These are phyloP conservation scores for Halenospora varia DNA, from an alignment of 495 filamentous ascomycete genomes.

Conservation along the genomic window DNA sequence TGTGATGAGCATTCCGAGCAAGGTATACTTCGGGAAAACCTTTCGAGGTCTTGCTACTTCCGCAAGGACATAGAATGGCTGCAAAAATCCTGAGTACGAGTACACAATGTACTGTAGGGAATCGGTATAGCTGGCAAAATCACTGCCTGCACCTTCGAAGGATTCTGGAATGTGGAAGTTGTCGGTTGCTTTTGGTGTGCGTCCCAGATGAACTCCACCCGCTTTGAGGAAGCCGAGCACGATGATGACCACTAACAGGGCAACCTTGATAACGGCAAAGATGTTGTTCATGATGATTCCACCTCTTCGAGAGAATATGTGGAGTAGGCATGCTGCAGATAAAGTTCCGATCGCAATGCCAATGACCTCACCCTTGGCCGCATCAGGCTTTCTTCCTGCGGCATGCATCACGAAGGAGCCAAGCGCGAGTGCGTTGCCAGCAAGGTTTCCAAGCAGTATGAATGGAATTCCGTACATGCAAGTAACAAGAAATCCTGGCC, in stretches of 20 bases:
- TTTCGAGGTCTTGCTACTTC: conserved; percentile 21
- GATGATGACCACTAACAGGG: conserved; percentile 40
- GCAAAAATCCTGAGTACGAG: conserved; percentile 22
- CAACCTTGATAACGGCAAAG: conserved; percentile 44
- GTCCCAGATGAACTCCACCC: not conserved
- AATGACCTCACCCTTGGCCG: conserved; percentile 22
- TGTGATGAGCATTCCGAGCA: conserved; percentile 9
- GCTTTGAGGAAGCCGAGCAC: conserved; percentile 33
- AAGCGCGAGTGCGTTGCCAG: conserved; percentile 44
- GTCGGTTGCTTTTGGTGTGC: not conserved
- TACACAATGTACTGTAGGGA: conserved; percentile 19
- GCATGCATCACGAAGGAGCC: conserved; percentile 32
- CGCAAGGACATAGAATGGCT: conserved; percentile 28
- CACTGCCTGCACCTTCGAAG: not conserved
- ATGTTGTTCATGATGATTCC: conserved; percentile 49
- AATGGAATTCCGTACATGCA: conserved; percentile 45
- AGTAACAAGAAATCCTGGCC: conserved; percentile 29
- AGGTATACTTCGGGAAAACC: conserved; percentile 17
- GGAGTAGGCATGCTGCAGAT: conserved; percentile 39
- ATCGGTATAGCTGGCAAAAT: not conserved
- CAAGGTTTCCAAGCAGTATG: conserved; percentile 46
- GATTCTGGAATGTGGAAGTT: not conserved
- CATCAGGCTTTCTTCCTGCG: conserved; percentile 12
- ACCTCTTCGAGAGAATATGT: conserved; percentile 42
- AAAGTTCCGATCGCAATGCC: conserved; percentile 39